Evolutionary conservation across 225 moss, liverwort and hornwort genomes (phyloP), one percentile per base, ranked within the genome.

Genomic region (Anthoceros angustus): DNA sequence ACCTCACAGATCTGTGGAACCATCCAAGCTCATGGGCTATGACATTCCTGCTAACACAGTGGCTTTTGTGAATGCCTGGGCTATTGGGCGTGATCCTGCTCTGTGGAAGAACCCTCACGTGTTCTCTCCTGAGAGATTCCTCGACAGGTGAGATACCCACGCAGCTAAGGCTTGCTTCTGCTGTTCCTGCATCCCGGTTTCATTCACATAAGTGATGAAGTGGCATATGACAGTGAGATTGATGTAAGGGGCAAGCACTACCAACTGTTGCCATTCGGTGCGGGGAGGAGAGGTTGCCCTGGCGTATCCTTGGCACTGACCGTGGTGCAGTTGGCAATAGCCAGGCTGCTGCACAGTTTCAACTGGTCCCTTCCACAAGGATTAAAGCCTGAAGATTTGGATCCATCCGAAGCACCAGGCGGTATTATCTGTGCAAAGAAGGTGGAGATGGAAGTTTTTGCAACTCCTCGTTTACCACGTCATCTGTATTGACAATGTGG

Each of bases 91-190:
- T 68, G 87, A 87, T 48, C 75, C 83, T 2, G 62, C 62, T 12
- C 43, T 74, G 61, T 87, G 90, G 90, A 77, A 74, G 2, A 78
- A 71, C 8, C 68, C 85, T 0, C 55, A 77, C 21, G 72, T 66
- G 16, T 87, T 87, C 6, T 62, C 83, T 41, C 90, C 90, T 0
- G 73, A 63, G 14, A 77, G 87, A 39, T 87, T 90, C 65, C 6
- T 87, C 12, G 66, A 67, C 12, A 46, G 12, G 45, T 46, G 45
- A 46, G 32, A 32, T 4, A 32, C 32, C 32, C 32, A 32, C 32
- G 32, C 32, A 32, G 32, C 32, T 32, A 32, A 32, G 32, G 32
- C 32, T 32, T 32, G 32, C 32, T 32, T 32, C 32, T 32, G 32
- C 32, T 1, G 32, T 32, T 32, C 32, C 32, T 32, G 32, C 32